Percentiles rank a stretch among this genome's conserved stretches.
These are phyloP conservation scores for Kluyveromyces starmeri DNA, from an alignment of 805 yeast species.

Conservation along the genomic window DNA sequence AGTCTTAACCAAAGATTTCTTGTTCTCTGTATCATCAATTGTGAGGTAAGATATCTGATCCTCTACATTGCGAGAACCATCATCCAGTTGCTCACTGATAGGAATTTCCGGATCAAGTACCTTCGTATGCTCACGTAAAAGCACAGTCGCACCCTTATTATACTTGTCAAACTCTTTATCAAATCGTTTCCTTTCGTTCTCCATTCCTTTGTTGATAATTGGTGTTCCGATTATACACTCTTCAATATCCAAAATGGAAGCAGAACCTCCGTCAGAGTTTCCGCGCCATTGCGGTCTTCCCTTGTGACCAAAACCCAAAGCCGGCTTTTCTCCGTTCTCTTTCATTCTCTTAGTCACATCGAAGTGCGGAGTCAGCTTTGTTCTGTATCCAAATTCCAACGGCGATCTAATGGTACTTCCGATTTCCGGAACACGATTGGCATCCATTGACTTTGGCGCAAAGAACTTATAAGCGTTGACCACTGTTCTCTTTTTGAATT, in stretches of 20 bases:
- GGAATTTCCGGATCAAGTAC: conserved; percentile 23
- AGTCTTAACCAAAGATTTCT: conserved; percentile 41
- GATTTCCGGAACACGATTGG: conserved; percentile 47
- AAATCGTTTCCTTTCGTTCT: conserved; percentile 54
- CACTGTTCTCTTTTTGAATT: conserved; percentile 64
- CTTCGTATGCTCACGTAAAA: conserved; percentile 70
- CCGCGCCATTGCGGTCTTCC: conserved; percentile 68
- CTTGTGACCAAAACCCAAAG: conserved; percentile 82
- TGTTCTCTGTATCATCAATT: conserved; percentile 22
- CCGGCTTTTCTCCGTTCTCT: conserved; percentile 42
- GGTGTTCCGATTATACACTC: conserved; percentile 86
- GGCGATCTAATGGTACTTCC: conserved; percentile 70
- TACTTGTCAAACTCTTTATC: conserved; percentile 36
- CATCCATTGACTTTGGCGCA: conserved; percentile 45
- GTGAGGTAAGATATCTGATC: conserved; percentile 33
- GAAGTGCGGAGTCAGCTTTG: conserved; percentile 94
- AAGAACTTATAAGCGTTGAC: conserved; percentile 72
- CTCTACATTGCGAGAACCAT: conserved; percentile 38
- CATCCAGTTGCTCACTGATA: conserved; percentile 28
- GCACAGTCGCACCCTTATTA: conserved; percentile 78
- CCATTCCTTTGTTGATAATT: conserved; percentile 65
- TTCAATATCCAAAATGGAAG: conserved; percentile 76
- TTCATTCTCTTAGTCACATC: conserved; percentile 53
- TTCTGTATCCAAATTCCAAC: conserved; percentile 64
- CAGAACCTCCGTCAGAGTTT: conserved; percentile 46